phyloP scores from a whole-genome alignment of 371 early-diverging fungal species.

The Parasitella parasitica region DNA sequence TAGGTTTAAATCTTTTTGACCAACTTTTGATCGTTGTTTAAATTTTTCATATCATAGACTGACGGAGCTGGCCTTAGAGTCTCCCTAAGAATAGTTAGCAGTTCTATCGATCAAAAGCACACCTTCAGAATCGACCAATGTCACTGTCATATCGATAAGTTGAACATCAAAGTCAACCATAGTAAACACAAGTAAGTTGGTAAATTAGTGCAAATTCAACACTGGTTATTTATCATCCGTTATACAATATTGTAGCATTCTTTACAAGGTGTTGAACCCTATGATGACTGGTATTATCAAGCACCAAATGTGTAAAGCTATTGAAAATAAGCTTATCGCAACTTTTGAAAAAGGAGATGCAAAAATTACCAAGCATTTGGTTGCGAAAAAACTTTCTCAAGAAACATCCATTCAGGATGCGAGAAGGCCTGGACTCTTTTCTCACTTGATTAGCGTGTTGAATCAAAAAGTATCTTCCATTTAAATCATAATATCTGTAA shows the following conservation, averaged over 20 bases:
- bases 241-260: constrained; percentile 28
- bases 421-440: constrained; percentile 35
- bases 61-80: constrained; percentile 52
- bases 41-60: constrained; percentile 39
- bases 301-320: constrained; percentile 46
- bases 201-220: no score
- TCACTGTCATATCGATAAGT: constrained; percentile 44
- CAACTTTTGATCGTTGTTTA: neutral
- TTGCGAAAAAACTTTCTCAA: neutral
- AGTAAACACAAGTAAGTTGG: constrained; percentile 46
- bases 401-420: constrained; percentile 18
- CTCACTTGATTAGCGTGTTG: constrained; percentile 12
- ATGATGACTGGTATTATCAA: constrained; percentile 47
- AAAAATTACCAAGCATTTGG: constrained; percentile 28
- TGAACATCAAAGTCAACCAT: constrained; percentile 50
- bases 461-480: neutral
- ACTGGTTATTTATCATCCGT: no score
- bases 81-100: constrained; percentile 29
- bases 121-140: constrained; percentile 33
- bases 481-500: neutral
- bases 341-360: constrained; percentile 36
- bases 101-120: constrained; percentile 28
- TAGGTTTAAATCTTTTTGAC: constrained; percentile 10
- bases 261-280: constrained; percentile 51
- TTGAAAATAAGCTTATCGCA: constrained; percentile 46